These are phyloP conservation scores for Hypsizygus ulmarius DNA, from an alignment of 1,284 basidiomycete species.

Conservation along the genomic window DNA sequence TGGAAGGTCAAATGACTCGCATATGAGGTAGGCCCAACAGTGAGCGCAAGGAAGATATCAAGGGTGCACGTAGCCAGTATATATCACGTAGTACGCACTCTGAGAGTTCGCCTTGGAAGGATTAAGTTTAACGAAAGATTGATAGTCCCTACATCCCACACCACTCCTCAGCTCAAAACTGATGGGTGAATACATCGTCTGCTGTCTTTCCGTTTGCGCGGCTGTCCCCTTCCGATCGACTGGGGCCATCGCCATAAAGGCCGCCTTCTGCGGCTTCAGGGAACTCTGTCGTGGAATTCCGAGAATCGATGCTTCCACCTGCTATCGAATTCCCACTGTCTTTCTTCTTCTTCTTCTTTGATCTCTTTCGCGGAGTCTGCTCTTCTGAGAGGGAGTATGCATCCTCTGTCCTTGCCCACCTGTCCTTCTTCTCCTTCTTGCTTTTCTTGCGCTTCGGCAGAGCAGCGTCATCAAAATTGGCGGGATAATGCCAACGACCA, in stretches of 20 bases:
- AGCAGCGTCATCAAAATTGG: constrained; percentile 71
- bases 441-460: constrained; percentile 39
- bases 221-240: constrained; percentile 17
- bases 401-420: constrained; percentile 82
- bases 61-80: too few relatives aligned
- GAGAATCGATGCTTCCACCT: constrained; percentile 44
- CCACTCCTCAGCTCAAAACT: constrained; percentile 30
- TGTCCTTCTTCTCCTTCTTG: constrained; percentile 76
- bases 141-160: constrained; percentile 9
- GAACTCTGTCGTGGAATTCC: constrained; percentile 51
- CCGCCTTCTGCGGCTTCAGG: constrained; percentile 73
- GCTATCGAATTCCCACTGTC: constrained; percentile 48
- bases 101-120: not conserved
- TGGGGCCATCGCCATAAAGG: constrained; percentile 45
- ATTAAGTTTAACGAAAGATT: constrained; percentile 5
- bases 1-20: too few relatives aligned
- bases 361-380: constrained; percentile 45
- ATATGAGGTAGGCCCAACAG: too few relatives aligned
- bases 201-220: constrained; percentile 15
- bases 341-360: constrained; percentile 57
- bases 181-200: constrained; percentile 40
- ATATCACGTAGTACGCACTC: too few relatives aligned
- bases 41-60: too few relatives aligned
- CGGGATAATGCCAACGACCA: constrained; percentile 77
- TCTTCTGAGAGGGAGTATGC: constrained; percentile 61